Conservation (phyloP, 768 basidiomycete genomes). For the Gautieria morchelliformis region DNA sequence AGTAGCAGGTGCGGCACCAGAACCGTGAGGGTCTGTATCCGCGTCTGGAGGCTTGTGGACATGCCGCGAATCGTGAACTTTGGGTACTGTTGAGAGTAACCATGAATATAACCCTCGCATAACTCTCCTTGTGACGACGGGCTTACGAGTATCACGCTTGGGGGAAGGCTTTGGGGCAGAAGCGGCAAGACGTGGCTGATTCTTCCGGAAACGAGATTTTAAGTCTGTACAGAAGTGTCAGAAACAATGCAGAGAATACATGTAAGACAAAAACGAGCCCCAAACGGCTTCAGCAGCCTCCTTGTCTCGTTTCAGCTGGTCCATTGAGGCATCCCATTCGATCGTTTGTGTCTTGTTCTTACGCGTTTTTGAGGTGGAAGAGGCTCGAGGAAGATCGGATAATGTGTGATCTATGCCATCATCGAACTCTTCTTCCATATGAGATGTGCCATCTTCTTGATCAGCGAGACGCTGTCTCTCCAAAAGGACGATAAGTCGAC, state of each 20-base stretch:
- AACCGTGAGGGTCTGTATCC: conserved; percentile 14
- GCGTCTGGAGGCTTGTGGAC: neutral
- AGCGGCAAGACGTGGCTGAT: conserved; percentile 1
- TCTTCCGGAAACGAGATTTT: conserved; percentile 40
- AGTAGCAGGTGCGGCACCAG: neutral
- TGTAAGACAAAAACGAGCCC: conserved; percentile 33
- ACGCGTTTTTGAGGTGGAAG: conserved; percentile 20
- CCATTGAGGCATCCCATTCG: conserved; percentile 59
- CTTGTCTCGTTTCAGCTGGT: conserved; percentile 60
- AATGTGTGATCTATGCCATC: conserved; percentile 50
- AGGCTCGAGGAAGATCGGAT: conserved; percentile 37
- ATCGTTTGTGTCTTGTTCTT: conserved; percentile 61
- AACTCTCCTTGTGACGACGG: neutral
- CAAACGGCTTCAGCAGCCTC: conserved; percentile 64
- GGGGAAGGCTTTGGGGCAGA: conserved; percentile 14
- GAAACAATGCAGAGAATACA: neutral
- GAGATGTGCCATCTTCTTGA: neutral
- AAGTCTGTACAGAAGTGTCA: conserved; percentile 32
- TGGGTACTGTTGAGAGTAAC: neutral
- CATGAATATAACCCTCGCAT: neutral
- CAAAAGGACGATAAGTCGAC: conserved; percentile 62
- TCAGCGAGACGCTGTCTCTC: conserved; percentile 40
- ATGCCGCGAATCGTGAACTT: conserved; percentile 2
- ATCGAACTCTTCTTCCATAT: conserved; percentile 33
- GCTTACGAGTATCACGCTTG: neutral